Evolutionary conservation across 2,329 filamentous ascomycete genomes (phyloP), one percentile per base, ranked within the genome.

Genomic region (Emergomyces africanus): DNA sequence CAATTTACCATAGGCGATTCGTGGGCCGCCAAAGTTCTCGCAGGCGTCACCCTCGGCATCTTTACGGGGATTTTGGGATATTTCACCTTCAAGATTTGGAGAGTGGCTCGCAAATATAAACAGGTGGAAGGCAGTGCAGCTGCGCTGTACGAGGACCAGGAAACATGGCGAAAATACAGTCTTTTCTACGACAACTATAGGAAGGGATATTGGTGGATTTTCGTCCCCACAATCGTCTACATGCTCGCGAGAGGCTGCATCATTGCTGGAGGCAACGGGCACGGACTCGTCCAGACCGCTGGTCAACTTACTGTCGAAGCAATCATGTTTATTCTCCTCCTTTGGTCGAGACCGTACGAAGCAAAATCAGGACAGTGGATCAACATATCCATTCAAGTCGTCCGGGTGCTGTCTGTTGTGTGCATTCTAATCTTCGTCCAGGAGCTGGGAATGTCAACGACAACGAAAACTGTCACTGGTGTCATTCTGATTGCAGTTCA

Each of bases 131-230:
- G 92, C 60, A 87, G 91, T 69, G 74, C 81, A 0, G 79, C 80
- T 18, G 83, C 78, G 14, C 80, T 99, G 9, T 97, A 90, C 73
- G 88, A 96, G 61, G 82, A 97, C 75, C 95, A 94, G 78, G 83
- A 87, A 60, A 85, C 87, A 46, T 96, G 94, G 91, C 81, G 89
- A 71, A 95, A 94, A 77, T 99, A 99, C 80, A 94, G 89, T 68
- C 80, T 96, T 62, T 97, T 99, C 77, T 99, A 99, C 78, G 94
- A 97, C 68, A 87, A 86, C 66, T 97, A 96, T 80, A 90, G 90
- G 77, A 90, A 88, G 74, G 84, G 86, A 66, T 96, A 92, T 78
- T 99, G 94, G 94, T 97, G 92, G 92, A 75, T 96, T 28, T 97
- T 99, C 70, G 81, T 97, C 15, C 94, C 94, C 0, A 79, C 82